These are phyloP conservation scores for Zymoseptoria tritici DNA, from an alignment of 2,329 filamentous ascomycete genomes.

Conservation along the genomic window DNA sequence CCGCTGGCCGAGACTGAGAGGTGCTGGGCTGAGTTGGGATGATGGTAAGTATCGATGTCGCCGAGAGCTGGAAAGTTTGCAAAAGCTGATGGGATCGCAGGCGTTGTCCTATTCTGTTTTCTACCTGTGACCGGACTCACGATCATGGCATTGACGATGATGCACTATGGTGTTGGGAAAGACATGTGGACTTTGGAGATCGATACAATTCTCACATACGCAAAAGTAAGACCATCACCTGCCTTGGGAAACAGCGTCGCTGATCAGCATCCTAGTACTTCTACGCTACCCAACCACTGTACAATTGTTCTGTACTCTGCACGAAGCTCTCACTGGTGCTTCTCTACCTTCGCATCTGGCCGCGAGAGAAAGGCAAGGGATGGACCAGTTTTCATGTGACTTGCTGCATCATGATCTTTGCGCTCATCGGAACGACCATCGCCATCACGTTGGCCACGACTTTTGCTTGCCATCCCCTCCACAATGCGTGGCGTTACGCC, in stretches of 20 bases:
- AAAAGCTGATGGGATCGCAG: neutral
- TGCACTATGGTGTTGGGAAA: constrained; percentile 1
- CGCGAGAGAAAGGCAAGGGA: neutral
- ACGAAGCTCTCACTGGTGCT: constrained; percentile 6
- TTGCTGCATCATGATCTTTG: constrained; percentile 1
- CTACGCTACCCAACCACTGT: constrained; percentile 5
- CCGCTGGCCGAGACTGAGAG: constrained; percentile 1
- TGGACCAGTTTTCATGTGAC: neutral
- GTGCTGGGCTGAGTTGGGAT: constrained; percentile 5
- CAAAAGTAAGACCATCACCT: neutral
- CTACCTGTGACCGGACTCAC: constrained; percentile 1
- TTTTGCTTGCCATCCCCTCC: neutral
- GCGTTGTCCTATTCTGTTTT: constrained; percentile 2
- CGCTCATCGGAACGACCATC: neutral
- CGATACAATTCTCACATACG: neutral
- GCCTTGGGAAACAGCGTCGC: neutral
- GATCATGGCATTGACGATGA: neutral
- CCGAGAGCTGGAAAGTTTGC: neutral
- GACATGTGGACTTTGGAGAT: constrained; percentile 2
- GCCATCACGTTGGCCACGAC: neutral
- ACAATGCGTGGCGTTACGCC: neutral
- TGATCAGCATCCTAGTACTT: neutral
- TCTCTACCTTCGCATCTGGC: constrained; percentile 7
- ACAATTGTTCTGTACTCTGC: constrained; percentile 2
- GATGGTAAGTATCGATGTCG: neutral